Evolutionary conservation across 176 grass and related monocot species (phyloP).

Genomic region (Aegilops speltoides): DNA sequence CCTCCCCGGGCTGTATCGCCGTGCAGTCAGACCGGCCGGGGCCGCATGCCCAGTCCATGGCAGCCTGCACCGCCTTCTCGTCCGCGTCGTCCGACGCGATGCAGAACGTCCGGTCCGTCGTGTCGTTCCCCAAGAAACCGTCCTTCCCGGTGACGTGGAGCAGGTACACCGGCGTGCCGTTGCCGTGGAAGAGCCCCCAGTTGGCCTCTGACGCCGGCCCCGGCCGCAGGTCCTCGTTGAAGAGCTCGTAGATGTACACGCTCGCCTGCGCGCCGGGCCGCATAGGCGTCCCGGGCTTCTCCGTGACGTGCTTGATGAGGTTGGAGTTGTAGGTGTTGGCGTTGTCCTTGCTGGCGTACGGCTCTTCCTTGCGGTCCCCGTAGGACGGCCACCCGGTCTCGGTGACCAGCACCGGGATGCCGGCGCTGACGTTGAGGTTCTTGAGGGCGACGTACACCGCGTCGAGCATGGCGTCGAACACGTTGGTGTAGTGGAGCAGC

Average conservation of each 20-base stretch:
- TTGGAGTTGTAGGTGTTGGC: conserved; percentile 87
- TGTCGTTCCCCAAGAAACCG: conserved; percentile 88
- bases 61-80: conserved; percentile 81
- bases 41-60: conserved; percentile 95
- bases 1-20: conserved; percentile 78
- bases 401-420: conserved; percentile 58
- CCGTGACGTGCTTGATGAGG: conserved; percentile 79
- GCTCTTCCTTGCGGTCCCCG: conserved; percentile 64
- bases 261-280: conserved; percentile 58
- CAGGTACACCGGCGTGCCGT: conserved; percentile 87
- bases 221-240: conserved; percentile 88
- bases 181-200: conserved; percentile 97
- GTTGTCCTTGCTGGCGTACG: conserved; percentile 73
- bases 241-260: conserved; percentile 93
- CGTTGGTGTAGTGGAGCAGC: conserved; percentile 94
- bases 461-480: conserved; percentile 96
- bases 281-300: conserved; percentile 79
- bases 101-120: conserved; percentile 86
- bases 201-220: conserved; percentile 84
- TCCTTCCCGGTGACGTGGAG: conserved; percentile 65
- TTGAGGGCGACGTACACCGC: conserved; percentile 68
- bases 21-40: conserved; percentile 82
- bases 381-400: conserved; percentile 95
- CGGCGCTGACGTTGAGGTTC: conserved; percentile 55
- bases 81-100: conserved; percentile 81